These are phyloP conservation scores for Gillenia trifoliata DNA, from an alignment of 306 rosid species.

Conservation along the genomic window DNA sequence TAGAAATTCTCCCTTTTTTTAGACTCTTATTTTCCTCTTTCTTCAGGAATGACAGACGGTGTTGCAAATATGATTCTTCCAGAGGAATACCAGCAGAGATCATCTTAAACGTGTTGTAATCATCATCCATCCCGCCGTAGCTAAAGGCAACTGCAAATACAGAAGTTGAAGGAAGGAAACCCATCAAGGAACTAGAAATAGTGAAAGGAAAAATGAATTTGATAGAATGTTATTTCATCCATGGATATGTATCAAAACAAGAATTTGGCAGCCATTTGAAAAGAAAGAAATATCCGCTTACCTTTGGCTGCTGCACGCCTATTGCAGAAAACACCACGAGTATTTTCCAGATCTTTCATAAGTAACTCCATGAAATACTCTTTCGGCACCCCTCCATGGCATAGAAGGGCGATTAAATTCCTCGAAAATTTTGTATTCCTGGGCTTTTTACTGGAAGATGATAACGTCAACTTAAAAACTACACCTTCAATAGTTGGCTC, in stretches of 20 bases:
- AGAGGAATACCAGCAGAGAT: constrained; percentile 65
- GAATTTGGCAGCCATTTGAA: background rate
- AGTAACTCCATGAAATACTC: constrained; percentile 57
- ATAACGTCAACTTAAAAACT: constrained; percentile 14
- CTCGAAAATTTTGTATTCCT: constrained; percentile 45
- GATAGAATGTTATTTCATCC: background rate
- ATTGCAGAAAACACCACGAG: constrained; percentile 31
- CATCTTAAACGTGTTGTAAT: constrained; percentile 47
- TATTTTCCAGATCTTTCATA: constrained; percentile 36
- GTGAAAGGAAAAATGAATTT: background rate
- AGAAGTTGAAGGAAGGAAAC: constrained; percentile 8
- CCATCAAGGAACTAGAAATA: background rate
- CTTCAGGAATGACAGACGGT: constrained; percentile 33
- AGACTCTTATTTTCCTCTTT: constrained; percentile 44
- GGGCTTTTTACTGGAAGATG: constrained; percentile 49
- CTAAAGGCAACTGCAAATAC: constrained; percentile 43
- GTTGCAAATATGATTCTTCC: constrained; percentile 61
- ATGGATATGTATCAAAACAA: background rate
- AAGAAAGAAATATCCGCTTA: constrained; percentile 9
- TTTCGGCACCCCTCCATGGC: constrained; percentile 77
- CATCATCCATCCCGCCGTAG: constrained; percentile 50
- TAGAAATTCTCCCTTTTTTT: constrained; percentile 41
- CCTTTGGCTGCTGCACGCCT: constrained; percentile 65
- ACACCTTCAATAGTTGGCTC: background rate
- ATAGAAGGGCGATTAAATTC: constrained; percentile 58